Percentiles rank a stretch among this genome's conserved stretches.
Evolutionary conservation across 176 grass and related monocot genomes (phyloP).

Genomic region (Rhynchospora pubera): DNA sequence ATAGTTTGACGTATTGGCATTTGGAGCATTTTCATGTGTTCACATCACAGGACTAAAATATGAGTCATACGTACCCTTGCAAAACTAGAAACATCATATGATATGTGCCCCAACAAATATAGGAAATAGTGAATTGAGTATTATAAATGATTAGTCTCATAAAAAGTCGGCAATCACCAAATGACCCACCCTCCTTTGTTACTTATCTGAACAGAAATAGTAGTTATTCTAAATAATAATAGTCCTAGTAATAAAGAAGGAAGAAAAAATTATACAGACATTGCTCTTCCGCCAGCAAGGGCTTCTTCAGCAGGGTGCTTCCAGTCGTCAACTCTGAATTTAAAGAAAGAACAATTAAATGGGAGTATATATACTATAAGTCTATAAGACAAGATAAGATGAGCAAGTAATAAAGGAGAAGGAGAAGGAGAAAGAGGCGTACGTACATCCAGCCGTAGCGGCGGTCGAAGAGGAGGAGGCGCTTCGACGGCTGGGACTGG

Average conservation of each 20-base stretch:
- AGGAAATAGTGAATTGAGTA: neutral
- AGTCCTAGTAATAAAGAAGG: no score
- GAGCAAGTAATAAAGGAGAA: no score
- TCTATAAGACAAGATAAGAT: no score
- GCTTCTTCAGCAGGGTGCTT: conserved; percentile 28
- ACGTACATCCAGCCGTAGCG: conserved; percentile 56
- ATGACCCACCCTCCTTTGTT: neutral
- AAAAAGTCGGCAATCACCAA: neutral
- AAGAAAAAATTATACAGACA: conserved; percentile 14
- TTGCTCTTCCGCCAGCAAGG: conserved; percentile 31
- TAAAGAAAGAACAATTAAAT: neutral
- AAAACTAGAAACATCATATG: neutral
- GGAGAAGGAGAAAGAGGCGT: neutral
- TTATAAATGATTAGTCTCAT: neutral
- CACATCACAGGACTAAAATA: neutral
- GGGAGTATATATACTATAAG: no score
- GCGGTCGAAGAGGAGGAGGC: conserved; percentile 37
- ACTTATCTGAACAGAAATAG: neutral
- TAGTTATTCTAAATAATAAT: no score
- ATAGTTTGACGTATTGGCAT: neutral
- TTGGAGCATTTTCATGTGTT: neutral
- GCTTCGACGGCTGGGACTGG: neutral
- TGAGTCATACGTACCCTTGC: neutral
- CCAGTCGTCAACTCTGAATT: conserved; percentile 29
- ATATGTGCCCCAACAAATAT: neutral